Evolutionary conservation across 2,329 filamentous ascomycete species (phyloP).

Genomic region (Penicillium expansum): DNA sequence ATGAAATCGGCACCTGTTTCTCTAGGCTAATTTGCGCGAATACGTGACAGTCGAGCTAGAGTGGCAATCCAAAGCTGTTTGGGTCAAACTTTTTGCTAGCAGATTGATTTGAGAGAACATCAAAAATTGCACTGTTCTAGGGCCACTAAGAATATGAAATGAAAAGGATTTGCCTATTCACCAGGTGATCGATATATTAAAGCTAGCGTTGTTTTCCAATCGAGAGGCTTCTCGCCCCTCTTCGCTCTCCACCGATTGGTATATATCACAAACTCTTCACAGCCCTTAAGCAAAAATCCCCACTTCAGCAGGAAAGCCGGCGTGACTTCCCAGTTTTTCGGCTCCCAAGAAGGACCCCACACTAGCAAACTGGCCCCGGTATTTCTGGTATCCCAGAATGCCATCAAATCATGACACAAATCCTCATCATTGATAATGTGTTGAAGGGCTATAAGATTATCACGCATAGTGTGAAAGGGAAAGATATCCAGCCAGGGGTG

Average conservation of each 20-base stretch:
- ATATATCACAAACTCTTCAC: slow-evolving; percentile 30
- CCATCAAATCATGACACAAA: slow-evolving; percentile 38
- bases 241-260: slow-evolving; percentile 38
- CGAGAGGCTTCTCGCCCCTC: slow-evolving; percentile 32
- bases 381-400: slow-evolving; percentile 22
- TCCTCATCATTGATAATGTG: slow-evolving; percentile 38
- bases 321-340: slow-evolving; percentile 40
- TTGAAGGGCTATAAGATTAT: slow-evolving; percentile 35
- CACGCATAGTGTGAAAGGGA: slow-evolving; percentile 42
- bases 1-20: too few species aligned
- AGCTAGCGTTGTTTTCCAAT: slow-evolving; percentile 7
- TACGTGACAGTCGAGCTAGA: too few species aligned
- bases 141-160: too few species aligned
- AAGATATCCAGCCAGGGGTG: slow-evolving; percentile 44
- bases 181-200: neutral
- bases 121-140: too few species aligned
- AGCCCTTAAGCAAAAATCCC: slow-evolving; percentile 37
- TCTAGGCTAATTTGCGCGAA: too few species aligned
- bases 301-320: slow-evolving; percentile 38
- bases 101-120: too few species aligned
- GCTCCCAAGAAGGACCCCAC: slow-evolving; percentile 40
- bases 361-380: slow-evolving; percentile 27
- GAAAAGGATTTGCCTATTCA: neutral
- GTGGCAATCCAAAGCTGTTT: too few species aligned
- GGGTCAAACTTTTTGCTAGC: too few species aligned